Evolutionary conservation across 2,329 filamentous ascomycete species (phyloP).

Genomic region (Saccharata proteae): DNA sequence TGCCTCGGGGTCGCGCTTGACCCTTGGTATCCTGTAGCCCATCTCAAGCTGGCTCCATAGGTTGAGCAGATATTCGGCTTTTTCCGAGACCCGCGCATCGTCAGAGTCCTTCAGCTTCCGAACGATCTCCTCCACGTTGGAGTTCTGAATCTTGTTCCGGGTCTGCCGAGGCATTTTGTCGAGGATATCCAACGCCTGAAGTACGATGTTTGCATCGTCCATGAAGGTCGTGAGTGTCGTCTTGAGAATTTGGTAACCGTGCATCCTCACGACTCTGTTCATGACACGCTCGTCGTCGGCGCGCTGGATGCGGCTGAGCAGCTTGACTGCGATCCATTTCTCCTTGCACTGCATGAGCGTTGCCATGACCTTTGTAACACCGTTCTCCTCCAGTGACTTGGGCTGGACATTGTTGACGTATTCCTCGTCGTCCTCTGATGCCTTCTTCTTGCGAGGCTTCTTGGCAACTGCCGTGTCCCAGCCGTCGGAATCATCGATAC

Average conservation of each 20-base stretch:
- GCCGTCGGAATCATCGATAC: conserved; percentile 81
- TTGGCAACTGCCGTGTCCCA: conserved; percentile 88
- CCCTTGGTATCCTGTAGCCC: conserved; percentile 83
- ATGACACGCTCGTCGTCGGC: conserved; percentile 79
- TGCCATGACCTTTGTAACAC: conserved; percentile 90
- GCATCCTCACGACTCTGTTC: conserved; percentile 85
- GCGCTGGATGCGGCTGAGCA: conserved; percentile 76
- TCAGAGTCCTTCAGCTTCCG: conserved; percentile 54
- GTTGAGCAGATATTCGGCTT: conserved; percentile 59
- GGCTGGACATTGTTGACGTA: conserved; percentile 84
- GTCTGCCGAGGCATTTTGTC: conserved; percentile 82
- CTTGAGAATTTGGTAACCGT: conserved; percentile 91
- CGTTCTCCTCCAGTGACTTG: conserved; percentile 65
- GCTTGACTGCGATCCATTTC: conserved; percentile 97
- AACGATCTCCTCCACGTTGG: conserved; percentile 80
- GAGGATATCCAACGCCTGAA: conserved; percentile 83
- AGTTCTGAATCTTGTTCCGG: conserved; percentile 92
- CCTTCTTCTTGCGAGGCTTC: conserved; percentile 86
- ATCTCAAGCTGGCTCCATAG: conserved; percentile 84
- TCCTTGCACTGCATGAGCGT: conserved; percentile 96
- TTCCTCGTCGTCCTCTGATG: conserved; percentile 82
- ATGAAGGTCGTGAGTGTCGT: conserved; percentile 73
- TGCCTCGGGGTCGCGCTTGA: conserved; percentile 67
- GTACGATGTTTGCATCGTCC: conserved; percentile 77
- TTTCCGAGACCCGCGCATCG: conserved; percentile 62